Evolutionary conservation across 805 yeast species (phyloP), one percentile per base, ranked within the genome.

Genomic region (Yarrowia alimentaria): DNA sequence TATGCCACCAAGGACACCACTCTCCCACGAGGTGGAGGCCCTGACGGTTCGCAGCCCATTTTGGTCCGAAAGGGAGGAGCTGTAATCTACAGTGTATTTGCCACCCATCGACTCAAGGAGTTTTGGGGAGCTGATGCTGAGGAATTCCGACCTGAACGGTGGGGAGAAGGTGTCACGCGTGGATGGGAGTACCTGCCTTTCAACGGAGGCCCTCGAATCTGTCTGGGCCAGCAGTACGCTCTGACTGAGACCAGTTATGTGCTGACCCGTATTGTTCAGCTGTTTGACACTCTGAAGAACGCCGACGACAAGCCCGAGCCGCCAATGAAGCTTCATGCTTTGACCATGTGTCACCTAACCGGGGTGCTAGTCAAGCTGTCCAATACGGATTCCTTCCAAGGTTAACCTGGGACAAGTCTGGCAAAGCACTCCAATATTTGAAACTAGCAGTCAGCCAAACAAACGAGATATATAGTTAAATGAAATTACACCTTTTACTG

Each of bases 151-250:
- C 80, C 80, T 3, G 77, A 73, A 54, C 65, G 80, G 45, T 76
- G 80, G 80, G 60, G 57, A 18, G 43, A 37, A n/a, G 43, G 30
- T 6, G 13, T 17, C 1, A 9, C 30, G 8, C 37, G 50, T 16
- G 50, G 50, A 22, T 75, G 79, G 78, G 74, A 71, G 19, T 75
- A 71, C 59, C 60, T 75, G 21, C 79, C 79, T n/a, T 75, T 75
- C 63, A 74, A 75, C 56, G 80, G 80, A 33, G 80, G 80, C 6
- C 79, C 80, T 11, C 62, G 80, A 54, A 74, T 76, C 52, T 76
- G 80, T 59, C 64, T 76, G 45, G 80, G 80, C 29, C 79, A 76
- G 63, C 79, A 76, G 61, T 75, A 74, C 60, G 80, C 80, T 3
- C 68, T 76, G 14, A 75, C 78, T n/a, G 79, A 76, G 61, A 74